Evolutionary conservation across 805 yeast species (phyloP).

Genomic region (Metschnikowia vanudenii): DNA sequence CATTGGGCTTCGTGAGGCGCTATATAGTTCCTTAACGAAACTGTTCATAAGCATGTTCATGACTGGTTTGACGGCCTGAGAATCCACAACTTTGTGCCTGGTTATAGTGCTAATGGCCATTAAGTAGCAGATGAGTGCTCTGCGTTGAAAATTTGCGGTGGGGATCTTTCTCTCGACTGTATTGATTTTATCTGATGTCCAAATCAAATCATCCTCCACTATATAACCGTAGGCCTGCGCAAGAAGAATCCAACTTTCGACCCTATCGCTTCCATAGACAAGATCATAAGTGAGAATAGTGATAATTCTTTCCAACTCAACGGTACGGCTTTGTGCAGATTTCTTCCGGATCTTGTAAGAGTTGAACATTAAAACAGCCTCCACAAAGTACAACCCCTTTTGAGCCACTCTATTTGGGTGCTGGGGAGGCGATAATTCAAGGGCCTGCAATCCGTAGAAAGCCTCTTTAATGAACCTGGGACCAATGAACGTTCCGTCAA

Average conservation of each 20-base stretch:
- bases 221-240: constrained; percentile 76
- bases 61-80: constrained; percentile 30
- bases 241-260: constrained; percentile 83
- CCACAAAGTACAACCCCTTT: constrained; percentile 64
- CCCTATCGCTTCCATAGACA: constrained; percentile 59
- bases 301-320: constrained; percentile 76
- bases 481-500: constrained; percentile 45
- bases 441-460: constrained; percentile 46
- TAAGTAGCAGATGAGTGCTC: constrained; percentile 66
- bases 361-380: constrained; percentile 67
- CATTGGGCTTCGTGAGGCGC: constrained; percentile 64
- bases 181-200: constrained; percentile 84
- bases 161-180: constrained; percentile 55
- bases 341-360: constrained; percentile 69
- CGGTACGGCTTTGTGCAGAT: constrained; percentile 74
- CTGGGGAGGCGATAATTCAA: constrained; percentile 31
- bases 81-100: neutral
- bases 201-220: constrained; percentile 87
- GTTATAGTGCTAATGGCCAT: constrained; percentile 58
- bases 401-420: constrained; percentile 29
- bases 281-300: constrained; percentile 66
- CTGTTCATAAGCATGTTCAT: constrained; percentile 48
- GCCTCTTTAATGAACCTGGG: constrained; percentile 47
- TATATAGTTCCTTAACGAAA: constrained; percentile 58
- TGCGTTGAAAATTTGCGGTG: constrained; percentile 66